Conservation (phyloP, 1,284 basidiomycete species). For the Mycena citricolor region DNA sequence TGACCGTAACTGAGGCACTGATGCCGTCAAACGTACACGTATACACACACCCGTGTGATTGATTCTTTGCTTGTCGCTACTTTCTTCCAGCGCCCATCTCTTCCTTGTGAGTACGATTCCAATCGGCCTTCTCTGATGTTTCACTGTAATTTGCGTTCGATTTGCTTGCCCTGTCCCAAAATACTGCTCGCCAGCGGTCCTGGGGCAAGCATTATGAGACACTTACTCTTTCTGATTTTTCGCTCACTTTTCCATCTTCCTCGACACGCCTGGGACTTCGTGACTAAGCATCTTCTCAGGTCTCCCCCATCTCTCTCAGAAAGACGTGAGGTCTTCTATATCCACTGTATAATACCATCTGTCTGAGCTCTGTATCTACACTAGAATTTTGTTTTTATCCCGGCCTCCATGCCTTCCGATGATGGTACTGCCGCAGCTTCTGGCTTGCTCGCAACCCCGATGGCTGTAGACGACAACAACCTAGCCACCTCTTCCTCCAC, state of each 20-base stretch:
- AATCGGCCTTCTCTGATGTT: slow-evolving; percentile 63
- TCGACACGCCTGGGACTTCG: slow-evolving; percentile 1
- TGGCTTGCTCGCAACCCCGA: slow-evolving; percentile 3
- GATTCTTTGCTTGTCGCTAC: no score
- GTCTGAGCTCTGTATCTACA: slow-evolving; percentile 23
- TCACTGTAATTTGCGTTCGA: slow-evolving; percentile 86
- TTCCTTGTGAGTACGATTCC: no score
- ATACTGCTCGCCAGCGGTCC: slow-evolving; percentile 71
- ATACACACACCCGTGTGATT: no score
- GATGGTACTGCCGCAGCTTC: slow-evolving; percentile 5
- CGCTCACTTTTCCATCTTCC: slow-evolving; percentile 7
- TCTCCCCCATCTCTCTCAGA: background rate
- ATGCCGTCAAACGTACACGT: no score
- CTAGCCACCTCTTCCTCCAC: no score
- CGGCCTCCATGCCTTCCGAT: slow-evolving; percentile 6
- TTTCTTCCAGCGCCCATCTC: no score
- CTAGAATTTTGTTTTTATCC: slow-evolving; percentile 5
- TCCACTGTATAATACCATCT: slow-evolving; percentile 14
- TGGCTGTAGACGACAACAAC: slow-evolving; percentile 1
- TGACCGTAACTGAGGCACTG: no score
- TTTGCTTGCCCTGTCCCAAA: slow-evolving; percentile 58
- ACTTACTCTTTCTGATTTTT: slow-evolving; percentile 33
- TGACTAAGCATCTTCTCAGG: slow-evolving; percentile 13
- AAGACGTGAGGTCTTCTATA: slow-evolving; percentile 16
- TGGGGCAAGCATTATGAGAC: slow-evolving; percentile 72